Percentiles rank a stretch among this genome's conserved stretches.
These are phyloP conservation scores for Phaseolus coccineus DNA, from an alignment of 331 rosid genomes.

Conservation along the genomic window DNA sequence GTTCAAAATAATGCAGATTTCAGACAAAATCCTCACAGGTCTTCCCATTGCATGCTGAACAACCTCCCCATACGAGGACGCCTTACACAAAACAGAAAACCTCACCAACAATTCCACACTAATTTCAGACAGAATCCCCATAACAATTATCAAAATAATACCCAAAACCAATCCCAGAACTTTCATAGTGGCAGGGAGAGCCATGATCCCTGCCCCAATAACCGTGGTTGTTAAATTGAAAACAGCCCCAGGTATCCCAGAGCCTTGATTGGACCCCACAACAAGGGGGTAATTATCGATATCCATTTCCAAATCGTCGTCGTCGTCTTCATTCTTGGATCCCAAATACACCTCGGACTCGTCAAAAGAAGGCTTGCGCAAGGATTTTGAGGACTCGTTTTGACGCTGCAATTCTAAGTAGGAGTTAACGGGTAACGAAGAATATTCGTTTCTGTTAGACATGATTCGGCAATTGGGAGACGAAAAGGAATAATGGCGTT, in stretches of 20 bases:
- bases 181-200: slow-evolving; percentile 96
- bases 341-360: slow-evolving; percentile 52
- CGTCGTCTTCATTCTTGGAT: slow-evolving; percentile 56
- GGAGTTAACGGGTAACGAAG: slow-evolving; percentile 64
- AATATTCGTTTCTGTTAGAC: slow-evolving; percentile 60
- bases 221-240: slow-evolving; percentile 86
- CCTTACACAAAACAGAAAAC: slow-evolving; percentile 70
- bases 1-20: slow-evolving; percentile 77
- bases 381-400: slow-evolving; percentile 45
- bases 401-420: slow-evolving; percentile 75
- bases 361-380: slow-evolving; percentile 39
- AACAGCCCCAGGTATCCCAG: slow-evolving; percentile 86
- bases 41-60: slow-evolving; percentile 84
- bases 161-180: slow-evolving; percentile 85
- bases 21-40: slow-evolving; percentile 74
- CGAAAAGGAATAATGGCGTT: neutral
- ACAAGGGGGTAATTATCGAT: slow-evolving; percentile 70
- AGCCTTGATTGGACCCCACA: slow-evolving; percentile 53
- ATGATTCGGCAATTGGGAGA: neutral
- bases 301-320: slow-evolving; percentile 65
- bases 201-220: slow-evolving; percentile 98
- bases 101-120: slow-evolving; percentile 80
- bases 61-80: slow-evolving; percentile 85
- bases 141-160: slow-evolving; percentile 67
- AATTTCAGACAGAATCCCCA: slow-evolving; percentile 84